phyloP scores from a whole-genome alignment of 352 stramenopile species.

The Phytophthora idaei region DNA sequence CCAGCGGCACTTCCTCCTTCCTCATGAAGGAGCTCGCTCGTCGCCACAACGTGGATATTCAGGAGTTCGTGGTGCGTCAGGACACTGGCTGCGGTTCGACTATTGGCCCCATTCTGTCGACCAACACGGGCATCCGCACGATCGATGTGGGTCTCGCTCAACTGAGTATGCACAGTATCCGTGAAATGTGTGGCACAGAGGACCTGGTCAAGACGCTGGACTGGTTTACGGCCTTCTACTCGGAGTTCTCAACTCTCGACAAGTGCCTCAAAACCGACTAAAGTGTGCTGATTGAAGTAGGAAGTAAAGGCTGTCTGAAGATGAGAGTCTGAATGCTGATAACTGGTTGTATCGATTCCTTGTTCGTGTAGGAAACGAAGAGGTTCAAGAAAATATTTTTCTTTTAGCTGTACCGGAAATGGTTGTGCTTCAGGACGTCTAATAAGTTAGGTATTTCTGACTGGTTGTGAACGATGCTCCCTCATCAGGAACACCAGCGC shows the following conservation, averaged over 20 bases:
- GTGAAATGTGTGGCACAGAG: constrained; percentile 95
- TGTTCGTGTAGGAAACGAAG: constrained; percentile 14
- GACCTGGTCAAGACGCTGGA: constrained; percentile 84
- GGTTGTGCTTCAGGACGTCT: constrained; percentile 13
- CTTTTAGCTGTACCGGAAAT: constrained; percentile 17
- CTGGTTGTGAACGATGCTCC: constrained; percentile 20
- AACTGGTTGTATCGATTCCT: constrained; percentile 4
- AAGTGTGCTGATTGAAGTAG: constrained; percentile 15
- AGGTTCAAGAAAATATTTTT: constrained; percentile 25
- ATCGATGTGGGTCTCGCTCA: constrained; percentile 97
- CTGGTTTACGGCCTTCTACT: constrained; percentile 94
- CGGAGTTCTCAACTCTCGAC: constrained; percentile 91
- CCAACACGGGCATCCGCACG: constrained; percentile 94
- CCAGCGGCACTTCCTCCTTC: constrained; percentile 92
- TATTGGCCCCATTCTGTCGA: constrained; percentile 97
- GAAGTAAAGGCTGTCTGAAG: not conserved
- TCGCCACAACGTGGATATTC: constrained; percentile 84
- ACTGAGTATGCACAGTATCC: constrained; percentile 98
- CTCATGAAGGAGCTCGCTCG: constrained; percentile 92
- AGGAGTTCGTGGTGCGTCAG: constrained; percentile 97
- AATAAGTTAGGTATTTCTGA: constrained; percentile 28
- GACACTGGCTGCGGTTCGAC: constrained; percentile 97
- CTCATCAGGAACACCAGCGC: constrained; percentile 55
- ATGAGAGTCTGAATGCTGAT: not conserved
- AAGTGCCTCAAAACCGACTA: constrained; percentile 79